Conservation (phyloP, 805 yeast species). For the Metschnikowia gelsemii region DNA sequence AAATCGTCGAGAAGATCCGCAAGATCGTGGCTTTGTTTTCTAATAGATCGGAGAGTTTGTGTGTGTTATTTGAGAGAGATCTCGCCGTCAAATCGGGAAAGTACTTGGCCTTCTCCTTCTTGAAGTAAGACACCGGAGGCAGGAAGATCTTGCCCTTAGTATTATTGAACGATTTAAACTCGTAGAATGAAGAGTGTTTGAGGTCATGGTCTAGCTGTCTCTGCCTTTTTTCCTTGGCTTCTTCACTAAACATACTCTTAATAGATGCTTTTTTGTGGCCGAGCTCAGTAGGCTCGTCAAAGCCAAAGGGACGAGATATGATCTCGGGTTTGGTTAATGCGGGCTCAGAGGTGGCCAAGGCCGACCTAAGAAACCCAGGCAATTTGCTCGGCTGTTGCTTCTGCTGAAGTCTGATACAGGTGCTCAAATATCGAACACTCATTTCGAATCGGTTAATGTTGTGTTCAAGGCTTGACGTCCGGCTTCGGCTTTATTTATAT, state of each 20-base stretch:
- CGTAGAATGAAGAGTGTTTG: constrained; percentile 44
- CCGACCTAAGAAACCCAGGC: constrained; percentile 39
- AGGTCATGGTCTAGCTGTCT: constrained; percentile 42
- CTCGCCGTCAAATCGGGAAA: constrained; percentile 77
- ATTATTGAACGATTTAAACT: constrained; percentile 45
- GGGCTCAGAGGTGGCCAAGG: constrained; percentile 39
- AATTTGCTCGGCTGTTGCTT: constrained; percentile 18
- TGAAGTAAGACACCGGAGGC: constrained; percentile 80
- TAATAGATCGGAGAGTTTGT: constrained; percentile 40
- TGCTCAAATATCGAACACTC: constrained; percentile 15
- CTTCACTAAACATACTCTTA: constrained; percentile 29
- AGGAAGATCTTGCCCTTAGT: constrained; percentile 83
- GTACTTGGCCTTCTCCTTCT: constrained; percentile 65
- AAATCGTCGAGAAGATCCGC: constrained; percentile 61
- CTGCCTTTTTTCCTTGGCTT: constrained; percentile 39
- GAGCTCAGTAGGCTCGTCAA: constrained; percentile 23
- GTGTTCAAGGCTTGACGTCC: not conserved
- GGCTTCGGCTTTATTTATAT: not conserved
- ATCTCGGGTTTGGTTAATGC: constrained; percentile 33
- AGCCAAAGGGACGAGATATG: constrained; percentile 41
- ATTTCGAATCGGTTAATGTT: not conserved
- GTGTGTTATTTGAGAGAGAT: constrained; percentile 41
- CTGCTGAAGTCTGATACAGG: constrained; percentile 4
- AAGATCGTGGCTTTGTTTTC: constrained; percentile 59
- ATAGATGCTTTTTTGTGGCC: constrained; percentile 13